Conservation (phyloP, 306 rosid species). For the Oxytropis ochrocephala region DNA sequence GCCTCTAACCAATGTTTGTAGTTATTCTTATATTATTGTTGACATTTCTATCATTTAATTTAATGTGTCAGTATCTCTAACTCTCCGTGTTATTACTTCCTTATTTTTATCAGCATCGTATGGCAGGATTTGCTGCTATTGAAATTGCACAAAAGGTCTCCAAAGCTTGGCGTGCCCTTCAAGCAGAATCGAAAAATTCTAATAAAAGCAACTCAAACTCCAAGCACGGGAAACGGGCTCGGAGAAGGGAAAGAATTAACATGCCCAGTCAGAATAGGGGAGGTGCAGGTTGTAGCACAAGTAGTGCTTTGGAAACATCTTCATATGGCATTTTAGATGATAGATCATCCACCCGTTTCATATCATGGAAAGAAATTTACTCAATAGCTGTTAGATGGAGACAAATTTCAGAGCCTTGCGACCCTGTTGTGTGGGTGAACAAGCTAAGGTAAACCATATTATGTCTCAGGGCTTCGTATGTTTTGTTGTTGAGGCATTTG, state of each 20-base stretch:
- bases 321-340: conserved; percentile 50
- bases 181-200: conserved; percentile 65
- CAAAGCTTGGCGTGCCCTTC: conserved; percentile 87
- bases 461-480: background rate
- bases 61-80: background rate
- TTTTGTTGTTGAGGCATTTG: conserved; percentile 8
- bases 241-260: conserved; percentile 78
- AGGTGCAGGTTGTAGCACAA: conserved; percentile 93
- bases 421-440: conserved; percentile 92
- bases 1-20: conserved; percentile 1
- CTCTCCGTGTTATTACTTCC: conserved; percentile 21
- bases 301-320: conserved; percentile 56
- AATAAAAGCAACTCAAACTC: conserved; percentile 51
- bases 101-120: conserved; percentile 78
- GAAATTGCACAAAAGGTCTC: conserved; percentile 96
- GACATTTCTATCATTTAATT: background rate
- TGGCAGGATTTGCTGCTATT: conserved; percentile 95
- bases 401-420: conserved; percentile 91
- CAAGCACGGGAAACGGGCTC: conserved; percentile 61
- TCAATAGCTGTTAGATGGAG: conserved; percentile 87
- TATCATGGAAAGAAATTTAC: conserved; percentile 80
- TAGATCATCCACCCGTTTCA: conserved; percentile 50
- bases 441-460: conserved; percentile 58
- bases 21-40: background rate
- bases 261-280: conserved; percentile 88